These are phyloP conservation scores for Daedaleopsis sinensis DNA, from an alignment of 768 basidiomycete genomes.

Conservation along the genomic window DNA sequence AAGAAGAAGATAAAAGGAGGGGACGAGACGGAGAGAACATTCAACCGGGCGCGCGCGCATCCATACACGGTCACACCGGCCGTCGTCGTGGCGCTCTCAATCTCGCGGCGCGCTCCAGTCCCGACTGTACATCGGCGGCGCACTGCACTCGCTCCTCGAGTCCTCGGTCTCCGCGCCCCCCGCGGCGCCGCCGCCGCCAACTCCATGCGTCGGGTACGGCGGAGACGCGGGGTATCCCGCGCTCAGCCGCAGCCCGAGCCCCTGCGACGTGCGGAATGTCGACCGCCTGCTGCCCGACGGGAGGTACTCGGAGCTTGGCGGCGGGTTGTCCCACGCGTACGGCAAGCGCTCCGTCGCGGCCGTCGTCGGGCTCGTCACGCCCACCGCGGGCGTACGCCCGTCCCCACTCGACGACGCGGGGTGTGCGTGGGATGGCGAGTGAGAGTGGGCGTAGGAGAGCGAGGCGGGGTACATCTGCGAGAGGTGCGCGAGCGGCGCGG, in stretches of 20 bases:
- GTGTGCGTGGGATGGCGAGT: not conserved
- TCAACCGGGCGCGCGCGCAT: too few species aligned
- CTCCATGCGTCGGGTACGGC: not conserved
- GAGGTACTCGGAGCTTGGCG: constrained; percentile 5
- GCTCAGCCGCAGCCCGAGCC: not conserved
- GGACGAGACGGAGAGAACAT: too few species aligned
- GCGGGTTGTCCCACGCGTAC: constrained; percentile 4
- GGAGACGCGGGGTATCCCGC: not conserved
- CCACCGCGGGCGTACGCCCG: not conserved
- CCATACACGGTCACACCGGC: too few species aligned
- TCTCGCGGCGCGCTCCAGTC: too few species aligned
- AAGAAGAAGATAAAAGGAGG: too few species aligned
- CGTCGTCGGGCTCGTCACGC: not conserved
- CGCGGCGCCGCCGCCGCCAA: not conserved
- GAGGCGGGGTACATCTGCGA: not conserved
- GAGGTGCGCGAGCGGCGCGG: not conserved
- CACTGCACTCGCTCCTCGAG: constrained; percentile 1
- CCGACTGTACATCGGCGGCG: constrained; percentile 1
- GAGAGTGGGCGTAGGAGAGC: not conserved
- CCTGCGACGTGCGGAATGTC: not conserved
- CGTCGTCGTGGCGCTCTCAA: too few species aligned
- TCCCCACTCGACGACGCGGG: not conserved
- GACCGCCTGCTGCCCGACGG: not conserved
- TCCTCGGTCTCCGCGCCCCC: not conserved
- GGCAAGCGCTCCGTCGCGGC: not conserved